Conservation (phyloP, 1,139 yeast genomes). For the Candida sp. region DNA sequence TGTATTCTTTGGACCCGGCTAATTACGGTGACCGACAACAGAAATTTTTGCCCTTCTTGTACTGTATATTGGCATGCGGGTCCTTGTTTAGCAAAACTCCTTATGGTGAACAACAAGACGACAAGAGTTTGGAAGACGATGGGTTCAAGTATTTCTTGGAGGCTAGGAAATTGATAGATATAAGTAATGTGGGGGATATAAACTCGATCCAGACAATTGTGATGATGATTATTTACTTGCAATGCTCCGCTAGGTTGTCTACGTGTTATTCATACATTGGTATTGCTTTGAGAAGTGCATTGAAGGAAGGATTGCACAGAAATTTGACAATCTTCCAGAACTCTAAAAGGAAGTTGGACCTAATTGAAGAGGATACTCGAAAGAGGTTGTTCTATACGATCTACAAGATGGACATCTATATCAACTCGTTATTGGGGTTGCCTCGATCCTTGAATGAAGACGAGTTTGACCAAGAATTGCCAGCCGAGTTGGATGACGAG, state of each 20-base stretch:
- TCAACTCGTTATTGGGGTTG: constrained; percentile 86
- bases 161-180: constrained; percentile 77
- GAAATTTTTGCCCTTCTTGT: constrained; percentile 77
- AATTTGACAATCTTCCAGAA: constrained; percentile 59
- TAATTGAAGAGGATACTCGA: constrained; percentile 84
- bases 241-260: constrained; percentile 88
- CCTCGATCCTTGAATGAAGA: constrained; percentile 79
- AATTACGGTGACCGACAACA: constrained; percentile 77
- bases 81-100: constrained; percentile 64
- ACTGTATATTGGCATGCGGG: constrained; percentile 62
- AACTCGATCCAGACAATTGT: constrained; percentile 70
- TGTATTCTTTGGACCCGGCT: constrained; percentile 66
- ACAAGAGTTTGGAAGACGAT: constrained; percentile 58
- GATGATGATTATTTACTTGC: constrained; percentile 76
- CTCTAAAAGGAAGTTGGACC: constrained; percentile 60
- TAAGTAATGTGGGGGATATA: constrained; percentile 51
- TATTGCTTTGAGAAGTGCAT: constrained; percentile 86
- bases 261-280: constrained; percentile 94
- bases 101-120: constrained; percentile 35
- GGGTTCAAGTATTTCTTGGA: constrained; percentile 86
- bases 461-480: constrained; percentile 90
- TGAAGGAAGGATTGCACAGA: constrained; percentile 88
- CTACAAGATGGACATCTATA: constrained; percentile 90
- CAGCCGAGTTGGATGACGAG: constrained; percentile 87
- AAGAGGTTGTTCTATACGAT: constrained; percentile 89